Conservation (phyloP, 2,329 filamentous ascomycete genomes). For the Albifimbria verrucaria region DNA sequence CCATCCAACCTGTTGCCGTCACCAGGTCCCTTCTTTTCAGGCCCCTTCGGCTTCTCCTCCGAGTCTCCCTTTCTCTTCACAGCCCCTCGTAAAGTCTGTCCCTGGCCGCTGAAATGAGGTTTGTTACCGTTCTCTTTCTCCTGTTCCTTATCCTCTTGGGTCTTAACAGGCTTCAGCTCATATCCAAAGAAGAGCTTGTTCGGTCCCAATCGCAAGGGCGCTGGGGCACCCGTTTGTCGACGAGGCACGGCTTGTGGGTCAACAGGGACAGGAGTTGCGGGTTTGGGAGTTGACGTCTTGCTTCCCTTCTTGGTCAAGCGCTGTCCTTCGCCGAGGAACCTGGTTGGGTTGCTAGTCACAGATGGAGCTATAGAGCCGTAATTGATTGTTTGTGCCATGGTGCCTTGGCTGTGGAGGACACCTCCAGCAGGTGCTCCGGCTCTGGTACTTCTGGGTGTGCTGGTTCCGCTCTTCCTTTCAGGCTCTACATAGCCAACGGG, state of each 20-base stretch:
- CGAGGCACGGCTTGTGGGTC: constrained; percentile 27
- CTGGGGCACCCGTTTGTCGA: constrained; percentile 69
- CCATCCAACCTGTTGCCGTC: constrained; percentile 45
- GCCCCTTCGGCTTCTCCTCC: constrained; percentile 43
- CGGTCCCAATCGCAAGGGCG: constrained; percentile 77
- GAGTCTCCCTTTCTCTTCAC: constrained; percentile 67
- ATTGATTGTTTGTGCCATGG: constrained; percentile 98
- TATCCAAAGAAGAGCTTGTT: constrained; percentile 98
- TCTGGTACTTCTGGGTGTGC: constrained; percentile 70
- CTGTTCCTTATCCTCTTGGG: constrained; percentile 66
- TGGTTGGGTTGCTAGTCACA: constrained; percentile 66
- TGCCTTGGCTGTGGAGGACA: constrained; percentile 77
- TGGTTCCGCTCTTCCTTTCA: constrained; percentile 74
- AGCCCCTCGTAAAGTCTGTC: constrained; percentile 70
- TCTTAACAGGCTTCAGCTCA: constrained; percentile 83
- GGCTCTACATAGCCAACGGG: constrained; percentile 94
- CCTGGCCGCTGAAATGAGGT: constrained; percentile 79
- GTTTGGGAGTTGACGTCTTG: constrained; percentile 64
- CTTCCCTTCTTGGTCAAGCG: constrained; percentile 79
- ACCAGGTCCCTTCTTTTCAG: constrained; percentile 42
- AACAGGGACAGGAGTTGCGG: constrained; percentile 63
- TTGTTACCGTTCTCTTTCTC: constrained; percentile 61
- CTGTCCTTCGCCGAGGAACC: constrained; percentile 79
- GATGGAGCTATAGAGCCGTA: constrained; percentile 86
- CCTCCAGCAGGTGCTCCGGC: constrained; percentile 68